A percentile compares a stretch with the other conserved stretches of the same genome.
Evolutionary conservation across 2,329 filamentous ascomycete genomes (phyloP).

Genomic region (Trichophyton benhamiae): DNA sequence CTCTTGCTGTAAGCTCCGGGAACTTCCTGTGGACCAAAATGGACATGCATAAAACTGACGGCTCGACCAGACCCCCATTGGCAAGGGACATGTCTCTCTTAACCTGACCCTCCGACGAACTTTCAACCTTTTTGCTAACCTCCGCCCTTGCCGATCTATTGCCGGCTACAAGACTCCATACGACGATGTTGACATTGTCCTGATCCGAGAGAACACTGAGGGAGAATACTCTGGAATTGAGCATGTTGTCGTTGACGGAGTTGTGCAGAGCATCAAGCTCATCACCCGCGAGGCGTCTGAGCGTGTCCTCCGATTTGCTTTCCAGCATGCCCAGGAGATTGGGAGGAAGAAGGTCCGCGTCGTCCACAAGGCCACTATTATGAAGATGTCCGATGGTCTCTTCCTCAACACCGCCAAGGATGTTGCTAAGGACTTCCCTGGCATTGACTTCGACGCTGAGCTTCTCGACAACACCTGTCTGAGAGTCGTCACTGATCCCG

Average conservation of each 20-base stretch:
- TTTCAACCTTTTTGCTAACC: conserved; percentile 99
- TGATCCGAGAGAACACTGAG: conserved; percentile 99
- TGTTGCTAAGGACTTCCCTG: conserved; percentile 87
- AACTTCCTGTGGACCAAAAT: not conserved
- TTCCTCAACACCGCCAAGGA: conserved; percentile 81
- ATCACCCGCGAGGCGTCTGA: conserved; percentile 92
- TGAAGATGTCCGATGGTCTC: conserved; percentile 99
- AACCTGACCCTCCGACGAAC: conserved; percentile 97
- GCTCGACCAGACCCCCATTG: conserved; percentile 63
- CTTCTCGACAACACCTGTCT: conserved; percentile 98
- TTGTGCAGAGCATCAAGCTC: conserved; percentile 99
- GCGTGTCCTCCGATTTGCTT: conserved; percentile 91
- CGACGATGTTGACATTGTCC: conserved; percentile 88
- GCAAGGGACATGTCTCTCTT: conserved; percentile 97
- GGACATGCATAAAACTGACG: not conserved
- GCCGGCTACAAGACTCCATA: conserved; percentile 98
- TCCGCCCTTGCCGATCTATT: conserved; percentile 93
- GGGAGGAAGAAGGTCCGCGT: conserved; percentile 94
- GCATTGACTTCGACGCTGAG: conserved; percentile 93
- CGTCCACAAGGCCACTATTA: conserved; percentile 99
- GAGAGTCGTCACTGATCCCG: conserved; percentile 94
- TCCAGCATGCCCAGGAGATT: conserved; percentile 91
- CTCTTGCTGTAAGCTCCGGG: conserved; percentile 60
- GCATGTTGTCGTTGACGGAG: conserved; percentile 93
- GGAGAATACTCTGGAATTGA: conserved; percentile 99